Evolutionary conservation across 768 basidiomycete genomes (phyloP).

Genomic region (Rhizopogon vinicolor): DNA sequence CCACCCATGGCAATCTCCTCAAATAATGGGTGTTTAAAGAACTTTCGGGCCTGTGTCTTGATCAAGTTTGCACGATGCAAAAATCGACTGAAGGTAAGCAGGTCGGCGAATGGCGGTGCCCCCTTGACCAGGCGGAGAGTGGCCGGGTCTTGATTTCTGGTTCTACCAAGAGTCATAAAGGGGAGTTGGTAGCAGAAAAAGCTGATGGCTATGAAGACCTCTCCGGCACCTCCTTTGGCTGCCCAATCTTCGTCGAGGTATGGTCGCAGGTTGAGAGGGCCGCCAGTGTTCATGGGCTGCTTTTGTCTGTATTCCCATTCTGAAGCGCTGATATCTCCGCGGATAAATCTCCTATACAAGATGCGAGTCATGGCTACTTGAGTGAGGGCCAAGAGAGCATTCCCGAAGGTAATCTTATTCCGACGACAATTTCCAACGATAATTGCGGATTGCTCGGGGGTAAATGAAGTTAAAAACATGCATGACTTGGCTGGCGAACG

Average conservation of each 20-base stretch:
- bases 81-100: constrained; percentile 47
- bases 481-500: constrained; percentile 33
- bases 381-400: constrained; percentile 41
- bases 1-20: constrained; percentile 30
- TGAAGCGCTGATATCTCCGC: constrained; percentile 41
- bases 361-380: constrained; percentile 52
- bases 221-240: constrained; percentile 36
- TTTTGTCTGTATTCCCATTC: constrained; percentile 50
- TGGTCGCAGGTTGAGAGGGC: constrained; percentile 48
- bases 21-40: constrained; percentile 42
- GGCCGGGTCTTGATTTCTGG: no score
- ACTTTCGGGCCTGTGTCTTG: constrained; percentile 29
- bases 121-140: background rate
- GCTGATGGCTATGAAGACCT: constrained; percentile 39
- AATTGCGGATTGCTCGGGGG: constrained; percentile 21
- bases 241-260: constrained; percentile 46
- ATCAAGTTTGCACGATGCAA: constrained; percentile 36
- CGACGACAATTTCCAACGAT: constrained; percentile 37
- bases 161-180: constrained; percentile 38
- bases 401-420: constrained; percentile 45
- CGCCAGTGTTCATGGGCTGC: constrained; percentile 44
- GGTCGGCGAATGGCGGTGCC: constrained; percentile 33
- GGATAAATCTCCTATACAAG: constrained; percentile 41
- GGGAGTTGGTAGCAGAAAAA: constrained; percentile 40
- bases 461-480: constrained; percentile 17